Percentiles rank a stretch among this genome's conserved stretches.
phyloP scores from a whole-genome alignment of 768 basidiomycete genomes.

The Tephrocybe sp. region DNA sequence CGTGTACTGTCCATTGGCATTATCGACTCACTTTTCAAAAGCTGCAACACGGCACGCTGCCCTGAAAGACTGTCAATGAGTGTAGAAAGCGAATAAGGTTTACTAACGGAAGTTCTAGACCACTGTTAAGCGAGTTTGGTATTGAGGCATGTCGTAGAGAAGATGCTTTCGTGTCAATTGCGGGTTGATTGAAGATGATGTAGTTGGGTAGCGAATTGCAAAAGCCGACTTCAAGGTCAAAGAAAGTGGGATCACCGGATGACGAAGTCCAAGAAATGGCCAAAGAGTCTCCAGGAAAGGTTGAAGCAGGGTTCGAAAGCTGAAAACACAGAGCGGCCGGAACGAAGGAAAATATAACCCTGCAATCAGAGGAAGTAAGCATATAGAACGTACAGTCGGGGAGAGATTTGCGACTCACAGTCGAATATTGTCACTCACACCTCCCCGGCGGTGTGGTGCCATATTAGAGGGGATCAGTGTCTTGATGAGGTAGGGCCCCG shows the following conservation, averaged over 20 bases:
- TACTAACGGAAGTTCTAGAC: not conserved
- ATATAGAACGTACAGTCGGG: not conserved
- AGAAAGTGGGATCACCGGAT: not conserved
- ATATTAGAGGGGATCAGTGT: not conserved
- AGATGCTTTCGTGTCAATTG: not conserved
- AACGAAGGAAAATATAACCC: not conserved
- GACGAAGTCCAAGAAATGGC: not conserved
- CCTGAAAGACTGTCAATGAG: not conserved
- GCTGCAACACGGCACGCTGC: not conserved
- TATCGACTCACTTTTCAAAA: not conserved
- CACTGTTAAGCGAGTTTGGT: not conserved
- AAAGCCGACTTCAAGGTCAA: not conserved
- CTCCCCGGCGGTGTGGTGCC: not conserved
- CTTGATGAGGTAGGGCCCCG: not conserved
- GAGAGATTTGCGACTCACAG: not conserved
- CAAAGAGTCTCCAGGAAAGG: not conserved
- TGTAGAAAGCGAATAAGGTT: not conserved
- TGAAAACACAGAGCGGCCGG: not conserved
- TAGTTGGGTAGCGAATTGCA: not conserved
- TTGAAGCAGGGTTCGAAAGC: not conserved
- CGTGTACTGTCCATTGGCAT: not conserved
- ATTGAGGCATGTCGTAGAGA: not conserved
- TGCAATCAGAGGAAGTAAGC: not conserved
- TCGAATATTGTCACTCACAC: not conserved
- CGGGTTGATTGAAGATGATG: not conserved